Conservation (phyloP, 2,329 filamentous ascomycete species). For the Cladobotryum mycophilum region DNA sequence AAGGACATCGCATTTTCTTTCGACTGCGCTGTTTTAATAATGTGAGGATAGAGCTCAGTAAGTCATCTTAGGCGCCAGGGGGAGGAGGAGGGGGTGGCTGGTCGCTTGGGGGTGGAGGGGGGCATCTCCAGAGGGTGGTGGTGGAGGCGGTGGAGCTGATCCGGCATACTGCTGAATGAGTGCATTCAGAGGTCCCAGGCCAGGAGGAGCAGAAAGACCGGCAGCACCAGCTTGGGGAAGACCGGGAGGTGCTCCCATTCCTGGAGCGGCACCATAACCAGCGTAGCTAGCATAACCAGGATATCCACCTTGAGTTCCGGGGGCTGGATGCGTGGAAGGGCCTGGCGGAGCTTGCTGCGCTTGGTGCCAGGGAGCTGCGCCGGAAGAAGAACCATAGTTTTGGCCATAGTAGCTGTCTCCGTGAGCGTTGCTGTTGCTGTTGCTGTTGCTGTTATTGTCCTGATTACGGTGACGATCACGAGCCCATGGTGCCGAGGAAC, state of each 20-base stretch:
- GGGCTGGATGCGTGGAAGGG: constrained; percentile 42
- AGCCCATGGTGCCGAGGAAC: constrained; percentile 54
- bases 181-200: constrained; percentile 53
- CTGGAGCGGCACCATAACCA: constrained; percentile 43
- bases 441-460: constrained; percentile 24
- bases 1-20: background rate
- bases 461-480: constrained; percentile 51
- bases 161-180: constrained; percentile 61
- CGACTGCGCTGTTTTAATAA: constrained; percentile 6
- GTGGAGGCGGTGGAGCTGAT: constrained; percentile 51
- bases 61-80: constrained; percentile 40
- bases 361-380: constrained; percentile 42
- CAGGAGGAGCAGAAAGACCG: constrained; percentile 49
- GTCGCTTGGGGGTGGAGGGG: constrained; percentile 48
- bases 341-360: constrained; percentile 13
- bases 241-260: constrained; percentile 35
- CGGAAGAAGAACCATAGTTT: constrained; percentile 19
- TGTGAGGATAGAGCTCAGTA: constrained; percentile 2
- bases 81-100: constrained; percentile 49
- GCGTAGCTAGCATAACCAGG: constrained; percentile 42
- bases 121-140: constrained; percentile 49
- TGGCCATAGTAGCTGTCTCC: constrained; percentile 25
- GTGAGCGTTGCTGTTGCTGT: constrained; percentile 7
- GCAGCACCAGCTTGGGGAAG: constrained; percentile 37
- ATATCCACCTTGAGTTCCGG: constrained; percentile 52